A percentile compares a stretch with the other conserved stretches of the same genome.
phyloP scores from a whole-genome alignment of 805 yeast species.

The Isabelozyma rhagii region DNA sequence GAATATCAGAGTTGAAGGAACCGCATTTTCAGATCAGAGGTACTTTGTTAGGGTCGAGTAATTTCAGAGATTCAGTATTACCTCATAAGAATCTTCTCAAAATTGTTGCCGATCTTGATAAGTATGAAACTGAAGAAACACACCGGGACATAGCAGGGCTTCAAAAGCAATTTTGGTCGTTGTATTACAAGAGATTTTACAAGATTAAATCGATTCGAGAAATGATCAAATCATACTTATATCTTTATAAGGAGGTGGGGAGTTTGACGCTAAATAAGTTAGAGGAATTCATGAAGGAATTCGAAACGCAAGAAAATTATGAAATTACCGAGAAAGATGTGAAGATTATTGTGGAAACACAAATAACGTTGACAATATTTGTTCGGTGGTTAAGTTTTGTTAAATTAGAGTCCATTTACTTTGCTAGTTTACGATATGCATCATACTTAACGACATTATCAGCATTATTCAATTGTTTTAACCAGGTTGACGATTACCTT shows the following conservation, averaged over 20 bases:
- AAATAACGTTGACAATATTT: slow-evolving; percentile 10
- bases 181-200: slow-evolving; percentile 17
- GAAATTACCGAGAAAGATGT: slow-evolving; percentile 1
- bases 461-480: slow-evolving; percentile 21
- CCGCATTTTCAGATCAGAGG: slow-evolving; percentile 27
- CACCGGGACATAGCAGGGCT: slow-evolving; percentile 6
- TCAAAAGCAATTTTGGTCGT: slow-evolving; percentile 11
- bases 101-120: slow-evolving; percentile 10
- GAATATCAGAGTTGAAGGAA: slow-evolving; percentile 22
- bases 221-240: slow-evolving; percentile 14
- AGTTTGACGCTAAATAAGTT: slow-evolving; percentile 5
- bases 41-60: slow-evolving; percentile 19
- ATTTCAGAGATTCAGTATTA: slow-evolving; percentile 19
- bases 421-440: slow-evolving; percentile 24
- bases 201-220: slow-evolving; percentile 5
- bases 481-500: slow-evolving; percentile 11
- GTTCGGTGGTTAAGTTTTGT: slow-evolving; percentile 25
- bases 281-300: not conserved
- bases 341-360: slow-evolving; percentile 9
- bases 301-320: not conserved
- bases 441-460: slow-evolving; percentile 24
- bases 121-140: slow-evolving; percentile 2
- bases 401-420: slow-evolving; percentile 22
- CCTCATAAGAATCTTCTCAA: slow-evolving; percentile 18
- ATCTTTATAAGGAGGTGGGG: slow-evolving; percentile 11